These are phyloP conservation scores for Laburnicola sp. DNA, from an alignment of 2,329 filamentous ascomycete genomes.

Conservation along the genomic window DNA sequence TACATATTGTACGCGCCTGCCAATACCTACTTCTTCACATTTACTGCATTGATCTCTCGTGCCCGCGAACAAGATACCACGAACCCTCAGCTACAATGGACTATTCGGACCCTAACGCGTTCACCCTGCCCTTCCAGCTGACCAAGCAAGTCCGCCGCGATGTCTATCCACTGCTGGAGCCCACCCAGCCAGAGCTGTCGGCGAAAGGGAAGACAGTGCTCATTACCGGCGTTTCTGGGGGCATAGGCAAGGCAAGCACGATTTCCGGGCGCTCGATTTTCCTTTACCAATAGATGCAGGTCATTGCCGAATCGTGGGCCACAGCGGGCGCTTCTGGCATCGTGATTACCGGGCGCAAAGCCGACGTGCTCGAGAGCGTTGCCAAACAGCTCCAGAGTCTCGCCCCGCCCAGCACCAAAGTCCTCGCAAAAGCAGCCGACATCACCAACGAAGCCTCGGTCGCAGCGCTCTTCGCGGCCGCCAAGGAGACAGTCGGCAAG, in stretches of 20 bases:
- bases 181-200: slow-evolving; percentile 11
- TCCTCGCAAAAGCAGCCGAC: slow-evolving; percentile 26
- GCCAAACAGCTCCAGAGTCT: slow-evolving; percentile 16
- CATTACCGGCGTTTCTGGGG: slow-evolving; percentile 25
- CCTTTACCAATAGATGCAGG: slow-evolving; percentile 16
- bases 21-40: not conserved
- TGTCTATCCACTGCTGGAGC: slow-evolving; percentile 16
- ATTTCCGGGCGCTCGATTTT: slow-evolving; percentile 1
- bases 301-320: slow-evolving; percentile 28
- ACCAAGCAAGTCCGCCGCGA: slow-evolving; percentile 22
- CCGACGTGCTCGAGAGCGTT: slow-evolving; percentile 22
- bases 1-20: not conserved
- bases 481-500: slow-evolving; percentile 12
- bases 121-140: slow-evolving; percentile 21
- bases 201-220: slow-evolving; percentile 20
- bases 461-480: slow-evolving; percentile 18
- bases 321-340: slow-evolving; percentile 29
- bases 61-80: not conserved
- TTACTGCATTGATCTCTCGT: not conserved
- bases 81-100: slow-evolving; percentile 8
- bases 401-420: slow-evolving; percentile 18
- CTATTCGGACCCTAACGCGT: slow-evolving; percentile 15
- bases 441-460: slow-evolving; percentile 23
- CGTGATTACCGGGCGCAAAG: slow-evolving; percentile 27
- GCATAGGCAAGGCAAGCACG: slow-evolving; percentile 19